phyloP scores from a whole-genome alignment of 164 flowering plant genomes.

The Liriodendron chinense region DNA sequence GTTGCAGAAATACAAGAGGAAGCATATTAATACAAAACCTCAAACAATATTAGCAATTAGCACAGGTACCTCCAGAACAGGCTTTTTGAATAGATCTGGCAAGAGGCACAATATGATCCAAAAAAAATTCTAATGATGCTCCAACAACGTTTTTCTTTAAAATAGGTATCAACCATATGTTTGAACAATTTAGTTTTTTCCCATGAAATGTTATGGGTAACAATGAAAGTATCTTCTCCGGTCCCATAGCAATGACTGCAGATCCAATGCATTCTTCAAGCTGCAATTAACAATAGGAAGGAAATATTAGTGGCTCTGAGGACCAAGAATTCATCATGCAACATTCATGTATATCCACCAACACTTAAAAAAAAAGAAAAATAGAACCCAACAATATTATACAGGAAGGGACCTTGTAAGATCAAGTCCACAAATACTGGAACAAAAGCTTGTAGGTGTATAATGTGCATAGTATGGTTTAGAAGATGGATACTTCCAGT shows the following conservation, averaged over 20 bases:
- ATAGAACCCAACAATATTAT: too few species aligned
- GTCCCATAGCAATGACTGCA: slow-evolving; percentile 88
- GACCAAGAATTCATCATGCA: background rate
- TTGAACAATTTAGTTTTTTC: slow-evolving; percentile 47
- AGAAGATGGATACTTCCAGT: too few species aligned
- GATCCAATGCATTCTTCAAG: slow-evolving; percentile 74
- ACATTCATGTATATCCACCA: background rate
- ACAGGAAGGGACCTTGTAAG: too few species aligned
- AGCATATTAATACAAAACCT: background rate
- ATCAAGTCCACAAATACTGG: too few species aligned
- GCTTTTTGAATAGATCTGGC: slow-evolving; percentile 57
- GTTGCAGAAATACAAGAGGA: background rate
- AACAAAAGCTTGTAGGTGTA: too few species aligned
- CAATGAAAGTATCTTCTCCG: slow-evolving; percentile 58
- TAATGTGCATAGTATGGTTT: too few species aligned
- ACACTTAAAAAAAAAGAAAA: too few species aligned
- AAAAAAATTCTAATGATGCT: slow-evolving; percentile 62
- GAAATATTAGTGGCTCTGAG: slow-evolving; percentile 4
- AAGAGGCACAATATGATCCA: slow-evolving; percentile 75
- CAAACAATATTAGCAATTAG: slow-evolving; percentile 4
- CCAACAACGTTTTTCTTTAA: slow-evolving; percentile 59
- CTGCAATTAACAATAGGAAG: slow-evolving; percentile 36
- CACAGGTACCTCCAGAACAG: slow-evolving; percentile 49
- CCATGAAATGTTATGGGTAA: slow-evolving; percentile 59
- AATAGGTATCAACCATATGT: slow-evolving; percentile 84